A percentile compares a stretch with the other conserved stretches of the same genome.
Evolutionary conservation across 306 rosid genomes (phyloP).

Genomic region (Vigna hirtella): DNA sequence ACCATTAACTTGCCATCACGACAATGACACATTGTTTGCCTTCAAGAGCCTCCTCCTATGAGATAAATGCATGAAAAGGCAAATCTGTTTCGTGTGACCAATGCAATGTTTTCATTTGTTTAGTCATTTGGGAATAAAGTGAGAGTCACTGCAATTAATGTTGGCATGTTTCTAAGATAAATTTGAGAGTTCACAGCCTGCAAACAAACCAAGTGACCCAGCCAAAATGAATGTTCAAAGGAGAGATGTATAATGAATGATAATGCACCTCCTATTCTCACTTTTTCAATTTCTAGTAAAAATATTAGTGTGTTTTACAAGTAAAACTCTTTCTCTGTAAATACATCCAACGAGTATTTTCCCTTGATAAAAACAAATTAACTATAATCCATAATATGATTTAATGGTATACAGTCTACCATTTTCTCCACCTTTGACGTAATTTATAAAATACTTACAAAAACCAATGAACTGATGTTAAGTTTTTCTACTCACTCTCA

Average conservation of each 20-base stretch:
- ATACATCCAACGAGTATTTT: background rate
- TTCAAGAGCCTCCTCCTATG: background rate
- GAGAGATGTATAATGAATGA: background rate
- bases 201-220: too few species aligned
- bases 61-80: background rate
- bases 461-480: too few species aligned
- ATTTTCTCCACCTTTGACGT: too few species aligned
- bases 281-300: too few species aligned
- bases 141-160: background rate
- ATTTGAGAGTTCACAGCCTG: background rate
- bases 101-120: background rate
- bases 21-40: background rate
- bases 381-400: too few species aligned
- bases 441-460: too few species aligned
- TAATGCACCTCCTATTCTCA: too few species aligned
- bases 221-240: background rate
- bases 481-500: too few species aligned
- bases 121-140: slow-evolving; percentile 22
- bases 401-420: too few species aligned
- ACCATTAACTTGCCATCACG: background rate
- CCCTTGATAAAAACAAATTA: background rate
- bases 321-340: background rate
- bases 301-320: too few species aligned
- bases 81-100: slow-evolving; percentile 24
- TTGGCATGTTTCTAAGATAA: background rate